Evolutionary conservation across 2,329 filamentous ascomycete genomes (phyloP), one percentile per base, ranked within the genome.

Genomic region (Cladosporium sp.): DNA sequence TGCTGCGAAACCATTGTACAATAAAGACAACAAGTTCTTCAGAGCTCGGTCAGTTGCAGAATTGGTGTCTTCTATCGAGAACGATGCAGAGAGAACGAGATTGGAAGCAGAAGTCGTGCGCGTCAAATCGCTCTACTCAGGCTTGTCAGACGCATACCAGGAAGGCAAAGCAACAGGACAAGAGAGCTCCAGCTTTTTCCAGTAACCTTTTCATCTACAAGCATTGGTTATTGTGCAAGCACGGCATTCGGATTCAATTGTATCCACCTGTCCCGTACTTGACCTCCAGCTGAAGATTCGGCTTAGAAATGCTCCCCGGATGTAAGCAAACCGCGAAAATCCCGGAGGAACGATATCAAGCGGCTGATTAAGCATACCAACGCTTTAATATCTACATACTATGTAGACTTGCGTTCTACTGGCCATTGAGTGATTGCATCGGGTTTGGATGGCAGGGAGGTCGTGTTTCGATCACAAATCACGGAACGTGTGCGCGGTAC

Each of bases 231-330:
- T 32, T 11, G 5, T 23, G n/a, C 2, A 21, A 11, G 13, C 18
- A 21, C 7, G 2, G 10, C n/a, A 23, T 8, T 46, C n/a, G n/a
- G 7, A 13, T 46, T 8, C 3, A 7, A 7, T 46, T 11, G 10
- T 10, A 46, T 46, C 21, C n/a, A 21, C 39, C 16, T 46, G 39
- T 46, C 3, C n/a, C n/a, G 10, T 13, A 43, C 36, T 43, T 5
- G 36, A n/a, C 18, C 16, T 10, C n/a, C 39, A 46, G 3, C 39
- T 32, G 18, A 30, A 54, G 10, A 18, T 32, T 30, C 28, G 51
- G 51, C 51, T 54, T 54, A 54, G 16, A 54, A 30, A 54, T 30
- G 51, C 51, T 32, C 26, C 18, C 51, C 51, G 51, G 51, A 28
- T 54, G 51, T 54, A 54, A 54, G 28, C 26, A 23, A 30, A n/a